These are phyloP conservation scores for Lasiodiplodia theobromae DNA, from an alignment of 2,329 filamentous ascomycete species.

Conservation along the genomic window DNA sequence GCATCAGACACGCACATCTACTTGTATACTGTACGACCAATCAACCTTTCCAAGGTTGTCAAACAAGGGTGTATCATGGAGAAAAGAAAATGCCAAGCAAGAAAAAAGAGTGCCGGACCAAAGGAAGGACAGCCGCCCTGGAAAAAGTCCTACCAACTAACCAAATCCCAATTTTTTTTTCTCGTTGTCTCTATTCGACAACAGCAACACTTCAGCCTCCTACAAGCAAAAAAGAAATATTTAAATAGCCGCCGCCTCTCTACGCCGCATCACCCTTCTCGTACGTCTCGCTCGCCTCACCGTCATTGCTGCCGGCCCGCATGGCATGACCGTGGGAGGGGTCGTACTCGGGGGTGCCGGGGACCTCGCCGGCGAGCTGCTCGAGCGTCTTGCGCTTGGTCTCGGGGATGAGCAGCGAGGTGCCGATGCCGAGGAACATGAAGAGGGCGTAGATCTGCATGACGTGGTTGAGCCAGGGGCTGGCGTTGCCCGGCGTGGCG, in stretches of 20 bases:
- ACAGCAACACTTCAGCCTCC: neutral
- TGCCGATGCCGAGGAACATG: slow-evolving; percentile 76
- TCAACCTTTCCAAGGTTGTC: neutral
- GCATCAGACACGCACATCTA: neutral
- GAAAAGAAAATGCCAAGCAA: neutral
- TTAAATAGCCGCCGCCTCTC: neutral
- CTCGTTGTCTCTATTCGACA: too few species aligned
- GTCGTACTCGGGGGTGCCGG: slow-evolving; percentile 61
- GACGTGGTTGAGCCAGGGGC: slow-evolving; percentile 74
- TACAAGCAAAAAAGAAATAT: neutral
- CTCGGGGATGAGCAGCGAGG: slow-evolving; percentile 77
- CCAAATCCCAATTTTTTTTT: neutral
- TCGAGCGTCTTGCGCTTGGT: slow-evolving; percentile 78
- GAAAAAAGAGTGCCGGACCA: neutral
- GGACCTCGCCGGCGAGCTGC: slow-evolving; percentile 70
- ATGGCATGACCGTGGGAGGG: slow-evolving; percentile 25
- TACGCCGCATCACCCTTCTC: slow-evolving; percentile 26
- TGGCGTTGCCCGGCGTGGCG: slow-evolving; percentile 56
- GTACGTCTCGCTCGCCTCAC: neutral
- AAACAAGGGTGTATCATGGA: neutral
- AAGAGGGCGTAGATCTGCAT: slow-evolving; percentile 82
- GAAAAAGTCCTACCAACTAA: neutral
- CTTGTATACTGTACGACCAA: neutral
- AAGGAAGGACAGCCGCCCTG: neutral
- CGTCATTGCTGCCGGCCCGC: neutral